Percentiles rank a stretch among this genome's conserved stretches.
These are phyloP conservation scores for Ophiostoma ulmi DNA, from an alignment of 2,329 filamentous ascomycete genomes.

Conservation along the genomic window DNA sequence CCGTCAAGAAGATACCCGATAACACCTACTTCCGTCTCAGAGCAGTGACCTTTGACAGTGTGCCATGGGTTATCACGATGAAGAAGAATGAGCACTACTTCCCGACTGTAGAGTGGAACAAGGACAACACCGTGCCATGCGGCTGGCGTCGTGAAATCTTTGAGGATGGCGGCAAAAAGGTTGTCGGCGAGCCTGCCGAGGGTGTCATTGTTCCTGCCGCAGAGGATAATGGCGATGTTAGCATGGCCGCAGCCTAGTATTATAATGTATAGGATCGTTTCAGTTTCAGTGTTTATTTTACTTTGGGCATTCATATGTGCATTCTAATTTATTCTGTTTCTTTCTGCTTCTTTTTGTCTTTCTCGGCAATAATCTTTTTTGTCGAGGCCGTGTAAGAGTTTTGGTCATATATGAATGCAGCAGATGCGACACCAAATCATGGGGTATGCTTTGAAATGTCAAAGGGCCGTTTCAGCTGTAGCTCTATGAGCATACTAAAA, in stretches of 20 bases:
- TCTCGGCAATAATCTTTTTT: background rate
- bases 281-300: background rate
- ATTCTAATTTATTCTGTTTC: background rate
- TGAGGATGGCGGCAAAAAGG: slow-evolving; percentile 49
- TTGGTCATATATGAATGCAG: background rate
- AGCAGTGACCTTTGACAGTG: slow-evolving; percentile 97
- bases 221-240: slow-evolving; percentile 39
- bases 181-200: slow-evolving; percentile 51
- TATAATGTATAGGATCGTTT: background rate
- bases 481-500: too few species aligned
- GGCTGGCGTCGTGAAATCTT: slow-evolving; percentile 62
- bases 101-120: slow-evolving; percentile 65
- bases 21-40: slow-evolving; percentile 97
- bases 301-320: background rate
- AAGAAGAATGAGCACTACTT: slow-evolving; percentile 99
- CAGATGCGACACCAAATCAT: too few species aligned
- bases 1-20: slow-evolving; percentile 83
- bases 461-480: too few species aligned
- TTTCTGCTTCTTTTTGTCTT: background rate
- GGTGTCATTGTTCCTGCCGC: slow-evolving; percentile 40
- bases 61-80: slow-evolving; percentile 99
- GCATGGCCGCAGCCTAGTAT: background rate
- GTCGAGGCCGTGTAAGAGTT: too few species aligned
- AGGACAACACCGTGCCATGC: slow-evolving; percentile 53
- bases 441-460: too few species aligned